Evolutionary conservation across 768 basidiomycete genomes (phyloP).

Genomic region (Rhizopogon vinicolor): DNA sequence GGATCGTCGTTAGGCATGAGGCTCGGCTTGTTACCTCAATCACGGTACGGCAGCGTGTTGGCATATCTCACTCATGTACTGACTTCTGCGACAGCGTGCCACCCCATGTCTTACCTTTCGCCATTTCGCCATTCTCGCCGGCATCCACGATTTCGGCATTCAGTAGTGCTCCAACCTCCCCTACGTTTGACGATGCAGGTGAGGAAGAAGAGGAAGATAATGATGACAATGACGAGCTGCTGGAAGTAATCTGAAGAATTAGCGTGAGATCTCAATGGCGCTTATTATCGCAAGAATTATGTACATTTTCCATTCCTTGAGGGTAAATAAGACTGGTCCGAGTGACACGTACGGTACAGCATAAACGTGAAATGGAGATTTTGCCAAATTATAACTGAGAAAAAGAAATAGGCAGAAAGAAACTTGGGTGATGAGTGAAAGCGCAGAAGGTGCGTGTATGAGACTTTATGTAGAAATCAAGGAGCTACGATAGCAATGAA

Average conservation of each 20-base stretch:
- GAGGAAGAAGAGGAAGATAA: background rate
- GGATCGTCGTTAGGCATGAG: no score
- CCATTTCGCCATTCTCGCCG: background rate
- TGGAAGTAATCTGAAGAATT: background rate
- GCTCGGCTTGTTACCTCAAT: background rate
- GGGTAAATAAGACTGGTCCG: conserved; percentile 14
- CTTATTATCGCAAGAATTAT: conserved; percentile 9
- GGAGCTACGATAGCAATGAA: conserved; percentile 5
- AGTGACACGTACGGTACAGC: conserved; percentile 24
- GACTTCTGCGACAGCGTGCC: background rate
- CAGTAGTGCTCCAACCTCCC: background rate
- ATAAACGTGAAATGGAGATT: conserved; percentile 18
- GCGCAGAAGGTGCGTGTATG: background rate
- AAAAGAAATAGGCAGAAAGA: background rate
- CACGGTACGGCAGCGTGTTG: background rate
- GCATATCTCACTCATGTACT: background rate
- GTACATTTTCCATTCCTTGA: conserved; percentile 24
- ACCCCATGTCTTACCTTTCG: background rate
- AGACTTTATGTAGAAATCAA: conserved; percentile 2
- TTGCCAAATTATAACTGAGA: conserved; percentile 12
- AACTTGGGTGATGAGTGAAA: background rate
- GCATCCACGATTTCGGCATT: background rate
- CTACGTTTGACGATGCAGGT: background rate
- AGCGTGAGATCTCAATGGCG: background rate
- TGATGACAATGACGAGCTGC: background rate